A percentile compares a stretch with the other conserved stretches of the same genome.
phyloP scores from a whole-genome alignment of 164 flowering plant species.

The Taxillus chinensis region DNA sequence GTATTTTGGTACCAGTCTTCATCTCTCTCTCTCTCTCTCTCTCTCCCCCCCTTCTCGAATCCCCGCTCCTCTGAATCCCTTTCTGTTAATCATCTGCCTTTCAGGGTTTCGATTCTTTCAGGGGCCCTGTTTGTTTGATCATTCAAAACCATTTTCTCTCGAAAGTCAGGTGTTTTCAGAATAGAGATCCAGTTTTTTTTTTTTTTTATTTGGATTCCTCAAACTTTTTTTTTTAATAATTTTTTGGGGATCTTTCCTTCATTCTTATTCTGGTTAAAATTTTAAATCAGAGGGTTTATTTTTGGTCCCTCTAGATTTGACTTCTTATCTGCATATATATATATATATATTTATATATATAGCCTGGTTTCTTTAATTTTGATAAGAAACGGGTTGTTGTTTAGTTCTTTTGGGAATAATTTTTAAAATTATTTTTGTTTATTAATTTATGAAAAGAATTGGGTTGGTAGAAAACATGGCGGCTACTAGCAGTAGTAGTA shows the following conservation, averaged over 20 bases:
- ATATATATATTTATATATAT: neutral
- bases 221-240: neutral
- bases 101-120: conserved; percentile 17
- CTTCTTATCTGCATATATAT: conserved; percentile 4
- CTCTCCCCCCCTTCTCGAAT: conserved; percentile 19
- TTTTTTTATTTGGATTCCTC: neutral
- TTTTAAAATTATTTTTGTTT: too few species aligned
- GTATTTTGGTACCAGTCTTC: too few species aligned
- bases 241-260: neutral
- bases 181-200: conserved; percentile 43
- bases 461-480: neutral
- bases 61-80: conserved; percentile 50
- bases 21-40: neutral
- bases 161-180: conserved; percentile 56
- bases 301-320: conserved; percentile 44
- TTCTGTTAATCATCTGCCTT: conserved; percentile 54
- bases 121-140: conserved; percentile 18
- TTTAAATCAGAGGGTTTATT: conserved; percentile 45
- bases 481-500: neutral
- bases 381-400: conserved; percentile 35
- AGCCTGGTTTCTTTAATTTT: conserved; percentile 31
- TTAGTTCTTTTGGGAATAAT: neutral
- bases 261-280: conserved; percentile 2
- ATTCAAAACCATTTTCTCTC: neutral
- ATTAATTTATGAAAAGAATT: too few species aligned